A percentile compares a stretch with the other conserved stretches of the same genome.
Evolutionary conservation across 1,139 yeast species (phyloP).

Genomic region (Candida labiduridarum): DNA sequence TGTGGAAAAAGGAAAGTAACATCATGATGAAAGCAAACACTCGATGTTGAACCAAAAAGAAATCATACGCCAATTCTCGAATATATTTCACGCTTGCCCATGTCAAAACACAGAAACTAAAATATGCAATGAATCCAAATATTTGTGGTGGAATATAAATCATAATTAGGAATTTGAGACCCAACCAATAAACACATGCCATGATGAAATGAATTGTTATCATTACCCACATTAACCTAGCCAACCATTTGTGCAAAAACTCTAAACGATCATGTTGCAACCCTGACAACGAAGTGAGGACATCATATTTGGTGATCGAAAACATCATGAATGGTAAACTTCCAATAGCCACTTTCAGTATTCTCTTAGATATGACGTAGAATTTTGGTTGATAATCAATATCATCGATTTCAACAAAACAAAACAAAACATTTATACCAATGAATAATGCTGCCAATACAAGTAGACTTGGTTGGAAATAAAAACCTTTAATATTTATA

Average conservation of each 20-base stretch:
- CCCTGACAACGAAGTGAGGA: constrained; percentile 43
- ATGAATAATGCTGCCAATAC: constrained; percentile 29
- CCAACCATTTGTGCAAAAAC: constrained; percentile 48
- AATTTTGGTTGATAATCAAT: constrained; percentile 39
- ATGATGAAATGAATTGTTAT: constrained; percentile 40
- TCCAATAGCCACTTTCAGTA: constrained; percentile 43
- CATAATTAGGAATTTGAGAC: constrained; percentile 42
- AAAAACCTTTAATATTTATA: constrained; percentile 19
- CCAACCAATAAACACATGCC: constrained; percentile 42
- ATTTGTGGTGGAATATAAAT: constrained; percentile 53
- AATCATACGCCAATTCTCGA: constrained; percentile 45
- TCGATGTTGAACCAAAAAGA: constrained; percentile 49
- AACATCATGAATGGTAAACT: constrained; percentile 43
- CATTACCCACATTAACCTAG: constrained; percentile 42
- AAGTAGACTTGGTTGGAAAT: constrained; percentile 46
- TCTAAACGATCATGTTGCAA: constrained; percentile 43
- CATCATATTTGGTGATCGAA: constrained; percentile 41
- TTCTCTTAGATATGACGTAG: constrained; percentile 46
- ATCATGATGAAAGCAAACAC: constrained; percentile 47
- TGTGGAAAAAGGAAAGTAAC: constrained; percentile 46
- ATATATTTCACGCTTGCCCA: constrained; percentile 40
- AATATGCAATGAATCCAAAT: constrained; percentile 52
- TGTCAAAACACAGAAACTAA: constrained; percentile 37
- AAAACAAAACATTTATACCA: constrained; percentile 29
- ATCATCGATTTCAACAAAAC: constrained; percentile 34